Base-by-base conservation (phyloP, 768 basidiomycete genomes). In the Mycena amicta region DNA sequence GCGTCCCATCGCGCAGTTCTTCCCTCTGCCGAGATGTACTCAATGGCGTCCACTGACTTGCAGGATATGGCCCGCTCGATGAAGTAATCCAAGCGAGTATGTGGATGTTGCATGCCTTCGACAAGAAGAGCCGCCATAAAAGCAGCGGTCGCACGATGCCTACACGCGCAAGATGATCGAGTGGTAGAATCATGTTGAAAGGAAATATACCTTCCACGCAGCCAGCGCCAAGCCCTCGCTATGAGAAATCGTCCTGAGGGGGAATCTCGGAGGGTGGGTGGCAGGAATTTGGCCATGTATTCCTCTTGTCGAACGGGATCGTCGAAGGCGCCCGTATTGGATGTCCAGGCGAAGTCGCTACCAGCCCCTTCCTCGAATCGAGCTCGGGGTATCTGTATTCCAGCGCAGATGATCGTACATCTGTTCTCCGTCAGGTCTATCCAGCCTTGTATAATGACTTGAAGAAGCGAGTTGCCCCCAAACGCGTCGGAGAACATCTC, bases 181-280 rank as follows among this genome's bases (percentile, higher is more conserved):
- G 52, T 15, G 8, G 23, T n/a, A 18, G 3, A 23, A 18, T 18
- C 13, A 45, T n/a, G 29, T 6, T 5, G 22, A 6, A 40, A 33
- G 22, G 18, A 8, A 37, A 37, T 18, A 37, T 15, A 59, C 61
- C 61, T 33, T 30, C 61, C 61, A 22, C 61, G 45, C 2, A 62
- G 30, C 61, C 61, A 62, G 6, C 45, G 26, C 61, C 61, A 62
- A 23, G 57, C 59, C n/a, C 57, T 52, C 12, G 26, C n/a, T 18
- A 55, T 23, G 2, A 62, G 27, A 26, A 31, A 23, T n/a, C 47
- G 33, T 1, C 56, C 57, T 13, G 49, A 2, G 6, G 3, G 13
- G 4, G 57, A 62, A 3, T 22, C 12, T 6, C 16, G 33, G 15
- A 59, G 31, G 3, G 31, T 29, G 2, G 46, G 40, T 5, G 61